Conservation (phyloP, 2,329 filamentous ascomycete species). For the Stachybotrys chartarum region DNA sequence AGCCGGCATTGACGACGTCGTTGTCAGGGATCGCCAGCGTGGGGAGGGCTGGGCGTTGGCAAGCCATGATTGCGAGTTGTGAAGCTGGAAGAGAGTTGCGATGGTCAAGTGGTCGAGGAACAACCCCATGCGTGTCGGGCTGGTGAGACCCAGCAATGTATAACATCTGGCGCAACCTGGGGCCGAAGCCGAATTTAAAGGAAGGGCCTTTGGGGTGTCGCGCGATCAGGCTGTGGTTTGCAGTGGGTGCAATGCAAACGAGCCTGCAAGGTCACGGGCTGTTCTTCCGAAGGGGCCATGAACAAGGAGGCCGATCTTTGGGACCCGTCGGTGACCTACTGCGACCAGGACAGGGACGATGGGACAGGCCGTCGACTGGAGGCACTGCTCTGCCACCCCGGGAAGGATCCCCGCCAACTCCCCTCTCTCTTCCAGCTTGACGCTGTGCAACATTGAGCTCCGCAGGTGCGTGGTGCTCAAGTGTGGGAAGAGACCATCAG, state of each 20-base stretch:
- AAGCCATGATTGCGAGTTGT: neutral
- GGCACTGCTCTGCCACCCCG: neutral
- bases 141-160: neutral
- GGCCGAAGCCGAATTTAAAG: neutral
- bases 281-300: neutral
- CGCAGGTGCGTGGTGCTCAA: neutral
- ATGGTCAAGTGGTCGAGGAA: neutral
- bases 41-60: constrained; percentile 6
- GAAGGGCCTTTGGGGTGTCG: neutral
- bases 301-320: neutral
- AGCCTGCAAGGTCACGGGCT: neutral
- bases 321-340: neutral
- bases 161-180: neutral
- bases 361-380: neutral
- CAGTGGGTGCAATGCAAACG: neutral
- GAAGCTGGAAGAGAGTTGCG: neutral
- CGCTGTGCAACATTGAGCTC: neutral
- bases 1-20: constrained; percentile 10
- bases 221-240: neutral
- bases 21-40: constrained; percentile 4
- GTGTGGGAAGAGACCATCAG: too few relatives aligned
- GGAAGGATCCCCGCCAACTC: neutral
- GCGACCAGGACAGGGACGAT: too few relatives aligned
- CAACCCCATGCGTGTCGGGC: neutral
- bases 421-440: neutral